These are phyloP conservation scores for Paratinospora sagittata DNA, from an alignment of 164 flowering plant genomes.

Conservation along the genomic window DNA sequence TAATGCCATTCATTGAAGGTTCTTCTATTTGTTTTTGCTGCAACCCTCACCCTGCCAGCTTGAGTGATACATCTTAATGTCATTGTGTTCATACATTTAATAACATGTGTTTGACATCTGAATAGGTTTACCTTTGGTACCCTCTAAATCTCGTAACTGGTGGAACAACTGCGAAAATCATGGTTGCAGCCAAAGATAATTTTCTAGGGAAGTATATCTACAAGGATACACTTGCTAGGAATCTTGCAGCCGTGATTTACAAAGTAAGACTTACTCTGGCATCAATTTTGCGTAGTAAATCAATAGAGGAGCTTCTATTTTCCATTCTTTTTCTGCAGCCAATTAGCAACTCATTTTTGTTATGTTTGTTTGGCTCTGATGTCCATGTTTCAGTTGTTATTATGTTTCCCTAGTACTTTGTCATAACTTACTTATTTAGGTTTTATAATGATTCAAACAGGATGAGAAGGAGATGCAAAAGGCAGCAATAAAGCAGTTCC, in stretches of 20 bases:
- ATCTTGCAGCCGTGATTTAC: constrained; percentile 89
- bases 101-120: constrained; percentile 6
- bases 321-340: neutral
- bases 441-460: constrained; percentile 38
- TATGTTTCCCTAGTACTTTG: constrained; percentile 6
- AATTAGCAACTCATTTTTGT: neutral
- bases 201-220: constrained; percentile 88
- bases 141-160: constrained; percentile 83
- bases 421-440: constrained; percentile 22
- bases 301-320: neutral
- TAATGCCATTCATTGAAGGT: neutral
- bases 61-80: neutral
- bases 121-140: constrained; percentile 87
- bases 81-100: neutral
- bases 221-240: constrained; percentile 84
- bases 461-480: constrained; percentile 90
- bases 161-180: constrained; percentile 91
- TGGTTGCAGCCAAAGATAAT: constrained; percentile 96
- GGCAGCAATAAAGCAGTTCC: constrained; percentile 62
- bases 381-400: too few species aligned
- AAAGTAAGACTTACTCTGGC: constrained; percentile 33
- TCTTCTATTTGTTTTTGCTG: neutral
- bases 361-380: neutral
- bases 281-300: neutral
- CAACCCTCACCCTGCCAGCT: neutral